Conservation (phyloP, 176 grass and related monocot genomes). For the Alloteropsis semialata region DNA sequence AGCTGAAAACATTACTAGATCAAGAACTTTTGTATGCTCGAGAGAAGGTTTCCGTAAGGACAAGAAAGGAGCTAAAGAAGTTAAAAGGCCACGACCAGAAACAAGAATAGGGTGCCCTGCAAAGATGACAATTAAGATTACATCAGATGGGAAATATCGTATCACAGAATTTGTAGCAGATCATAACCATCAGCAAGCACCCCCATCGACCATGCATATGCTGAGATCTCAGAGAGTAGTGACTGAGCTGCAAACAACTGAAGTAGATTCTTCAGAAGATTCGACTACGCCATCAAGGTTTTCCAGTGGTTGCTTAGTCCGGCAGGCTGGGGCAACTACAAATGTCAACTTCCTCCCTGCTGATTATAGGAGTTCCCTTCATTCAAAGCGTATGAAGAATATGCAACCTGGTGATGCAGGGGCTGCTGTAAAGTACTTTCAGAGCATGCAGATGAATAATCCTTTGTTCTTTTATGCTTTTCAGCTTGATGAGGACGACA, state of each 20-base stretch:
- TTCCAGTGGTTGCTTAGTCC: conserved; percentile 36
- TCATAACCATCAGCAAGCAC: conserved; percentile 91
- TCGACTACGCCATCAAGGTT: conserved; percentile 50
- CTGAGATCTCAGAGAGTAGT: conserved; percentile 81
- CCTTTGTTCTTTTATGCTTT: conserved; percentile 80
- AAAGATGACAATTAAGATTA: conserved; percentile 87
- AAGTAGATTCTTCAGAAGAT: conserved; percentile 81
- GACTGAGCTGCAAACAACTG: conserved; percentile 68
- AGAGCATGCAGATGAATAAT: conserved; percentile 72
- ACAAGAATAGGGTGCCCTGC: conserved; percentile 86
- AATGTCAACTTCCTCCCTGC: conserved; percentile 50
- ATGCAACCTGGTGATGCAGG: conserved; percentile 87
- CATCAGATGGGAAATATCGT: conserved; percentile 58
- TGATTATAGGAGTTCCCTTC: conserved; percentile 69
- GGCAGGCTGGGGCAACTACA: conserved; percentile 33
- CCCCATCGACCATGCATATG: conserved; percentile 90
- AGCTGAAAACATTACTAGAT: conserved; percentile 75
- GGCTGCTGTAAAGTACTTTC: conserved; percentile 70
- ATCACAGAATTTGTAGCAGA: conserved; percentile 71
- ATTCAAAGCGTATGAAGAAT: conserved; percentile 74
- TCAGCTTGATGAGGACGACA: conserved; percentile 90
- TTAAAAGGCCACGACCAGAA: conserved; percentile 75
- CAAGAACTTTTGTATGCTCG: conserved; percentile 90
- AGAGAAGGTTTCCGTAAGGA: conserved; percentile 95
- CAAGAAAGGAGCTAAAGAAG: conserved; percentile 88